Base-by-base conservation (phyloP, 768 basidiomycete species). In the Russula emetica region DNA sequence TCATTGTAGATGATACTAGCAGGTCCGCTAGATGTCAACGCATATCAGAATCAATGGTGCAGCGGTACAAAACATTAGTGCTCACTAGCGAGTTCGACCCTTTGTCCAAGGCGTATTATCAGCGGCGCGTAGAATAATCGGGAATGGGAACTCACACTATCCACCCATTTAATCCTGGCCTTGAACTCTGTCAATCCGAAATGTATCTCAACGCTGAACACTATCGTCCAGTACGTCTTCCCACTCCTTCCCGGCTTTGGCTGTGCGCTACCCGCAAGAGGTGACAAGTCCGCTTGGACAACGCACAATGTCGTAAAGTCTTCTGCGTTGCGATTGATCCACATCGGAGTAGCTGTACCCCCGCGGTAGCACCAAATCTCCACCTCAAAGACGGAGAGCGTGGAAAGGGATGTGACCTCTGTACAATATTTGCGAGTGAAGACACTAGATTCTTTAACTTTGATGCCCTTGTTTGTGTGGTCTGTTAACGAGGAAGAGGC, bases 311-410 rank as follows among this genome's bases (percentile, higher is more conserved):
- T 92, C 1, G 88, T 87, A 66, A 90, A 91, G 38, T 84, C 77
- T 61, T 88, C 89, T 83, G 65, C 32, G 18, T 82, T 75, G 60
- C 88, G 77, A 52, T 84, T 78, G 58, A 92, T 91, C 89, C 89
- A 91, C 67, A 84, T 82, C 0, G 89, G 89, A 38, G 86, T 76
- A 8, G 74, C 77, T 66, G 86, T 83, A 51, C 86, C 86, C n/a
- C 89, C 88, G 70, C 89, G 78, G 74, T 83, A 92, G 71, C 89
- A 91, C 89, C 89, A 91, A 67, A 92, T 82, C 72, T 91, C 88
- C 30, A 91, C 88, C 71, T 91, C 89, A 67, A 92, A 91, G 20
- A 90, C 86, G 16, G 86, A 88, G 5, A 90, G 78, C 68, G 88
- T 86, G 4, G 85, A 83, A 34, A 92, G 72, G 66, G 82, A 90